Percentiles rank a stretch among this genome's conserved stretches.
Conservation (phyloP, 441 rosid species). For the Manihot esculenta region DNA sequence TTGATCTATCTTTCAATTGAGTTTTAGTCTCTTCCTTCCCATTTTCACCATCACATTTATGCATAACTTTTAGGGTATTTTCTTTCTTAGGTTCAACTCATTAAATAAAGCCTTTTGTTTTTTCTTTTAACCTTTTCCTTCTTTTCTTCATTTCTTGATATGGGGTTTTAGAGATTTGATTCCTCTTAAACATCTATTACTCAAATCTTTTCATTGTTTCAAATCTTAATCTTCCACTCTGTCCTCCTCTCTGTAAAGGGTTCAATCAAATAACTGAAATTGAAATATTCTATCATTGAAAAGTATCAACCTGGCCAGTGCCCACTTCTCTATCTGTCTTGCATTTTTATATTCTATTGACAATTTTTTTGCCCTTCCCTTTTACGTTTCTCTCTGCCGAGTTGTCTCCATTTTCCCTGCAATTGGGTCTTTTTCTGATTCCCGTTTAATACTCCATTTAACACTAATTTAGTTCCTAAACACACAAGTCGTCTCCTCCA, state of each 20-base stretch:
- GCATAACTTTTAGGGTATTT: background rate
- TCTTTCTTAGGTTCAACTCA: background rate
- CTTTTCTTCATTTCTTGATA: too few species aligned
- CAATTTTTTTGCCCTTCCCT: background rate
- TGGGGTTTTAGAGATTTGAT: slow-evolving; percentile 24
- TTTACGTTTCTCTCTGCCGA: slow-evolving; percentile 25
- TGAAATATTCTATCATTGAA: slow-evolving; percentile 7
- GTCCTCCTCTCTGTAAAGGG: slow-evolving; percentile 45
- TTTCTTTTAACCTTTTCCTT: slow-evolving; percentile 16
- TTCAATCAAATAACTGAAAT: background rate
- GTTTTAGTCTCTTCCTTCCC: too few species aligned
- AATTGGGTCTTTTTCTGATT: slow-evolving; percentile 43
- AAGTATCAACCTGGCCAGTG: slow-evolving; percentile 30
- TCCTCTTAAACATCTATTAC: slow-evolving; percentile 10
- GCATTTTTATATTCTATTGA: slow-evolving; percentile 4
- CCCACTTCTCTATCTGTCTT: slow-evolving; percentile 23
- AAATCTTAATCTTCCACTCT: slow-evolving; percentile 32
- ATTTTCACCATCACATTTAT: too few species aligned
- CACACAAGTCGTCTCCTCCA: background rate
- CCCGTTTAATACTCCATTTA: slow-evolving; percentile 17
- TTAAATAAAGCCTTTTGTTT: background rate
- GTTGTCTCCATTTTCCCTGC: slow-evolving; percentile 64
- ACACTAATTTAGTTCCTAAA: slow-evolving; percentile 17
- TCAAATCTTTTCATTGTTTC: slow-evolving; percentile 18
- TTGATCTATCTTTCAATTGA: background rate